A percentile compares a stretch with the other conserved stretches of the same genome.
These are phyloP conservation scores for Rhinocladiella mackenziei DNA, from an alignment of 2,329 filamentous ascomycete genomes.

Conservation along the genomic window DNA sequence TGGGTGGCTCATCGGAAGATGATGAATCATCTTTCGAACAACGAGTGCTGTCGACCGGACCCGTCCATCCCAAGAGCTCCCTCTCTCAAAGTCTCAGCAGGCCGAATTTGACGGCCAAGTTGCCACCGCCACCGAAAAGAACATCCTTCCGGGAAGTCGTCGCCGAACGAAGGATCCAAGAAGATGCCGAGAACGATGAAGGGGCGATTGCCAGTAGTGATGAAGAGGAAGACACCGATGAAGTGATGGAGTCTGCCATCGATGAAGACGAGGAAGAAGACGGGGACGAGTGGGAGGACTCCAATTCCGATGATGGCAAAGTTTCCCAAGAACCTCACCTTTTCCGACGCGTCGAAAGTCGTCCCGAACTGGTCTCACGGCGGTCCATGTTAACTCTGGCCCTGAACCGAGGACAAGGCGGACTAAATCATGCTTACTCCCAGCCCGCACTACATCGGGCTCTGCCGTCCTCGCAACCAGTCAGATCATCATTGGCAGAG, in stretches of 20 bases:
- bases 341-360: conserved; percentile 89
- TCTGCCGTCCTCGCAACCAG: conserved; percentile 58
- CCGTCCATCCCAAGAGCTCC: conserved; percentile 35
- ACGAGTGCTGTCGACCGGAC: conserved; percentile 49
- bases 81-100: conserved; percentile 47
- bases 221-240: conserved; percentile 56
- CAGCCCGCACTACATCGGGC: conserved; percentile 45
- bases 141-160: conserved; percentile 78
- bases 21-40: conserved; percentile 72
- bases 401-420: conserved; percentile 53
- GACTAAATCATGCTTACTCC: conserved; percentile 33
- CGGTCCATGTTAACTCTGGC: conserved; percentile 86
- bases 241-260: conserved; percentile 78
- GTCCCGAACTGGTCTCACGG: conserved; percentile 75
- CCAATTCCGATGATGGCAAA: conserved; percentile 74
- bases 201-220: conserved; percentile 59
- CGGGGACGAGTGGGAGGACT: conserved; percentile 57
- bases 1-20: conserved; percentile 83
- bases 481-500: conserved; percentile 51
- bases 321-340: conserved; percentile 73
- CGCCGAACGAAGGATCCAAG: conserved; percentile 61
- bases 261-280: conserved; percentile 63
- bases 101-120: conserved; percentile 35
- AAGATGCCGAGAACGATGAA: conserved; percentile 51
- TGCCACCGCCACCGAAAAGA: conserved; percentile 59